Conservation (phyloP, 306 rosid genomes). For the Cucumis hystrix region DNA sequence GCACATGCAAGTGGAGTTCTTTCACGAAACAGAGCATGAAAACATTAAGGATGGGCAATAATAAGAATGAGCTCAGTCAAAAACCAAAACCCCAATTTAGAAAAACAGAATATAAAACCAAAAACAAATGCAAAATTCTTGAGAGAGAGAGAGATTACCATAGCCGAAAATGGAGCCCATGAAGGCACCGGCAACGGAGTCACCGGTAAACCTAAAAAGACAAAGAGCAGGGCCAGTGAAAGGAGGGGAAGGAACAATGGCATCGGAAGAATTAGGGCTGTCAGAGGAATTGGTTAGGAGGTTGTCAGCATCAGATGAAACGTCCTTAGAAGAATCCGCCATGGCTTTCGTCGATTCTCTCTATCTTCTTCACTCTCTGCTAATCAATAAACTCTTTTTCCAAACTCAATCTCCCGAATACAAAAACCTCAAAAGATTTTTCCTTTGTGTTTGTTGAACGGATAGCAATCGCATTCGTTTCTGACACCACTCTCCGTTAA, state of each 20-base stretch:
- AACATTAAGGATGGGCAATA: neutral
- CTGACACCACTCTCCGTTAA: neutral
- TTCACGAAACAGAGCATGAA: neutral
- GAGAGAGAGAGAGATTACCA: slow-evolving; percentile 24
- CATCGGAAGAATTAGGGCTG: slow-evolving; percentile 29
- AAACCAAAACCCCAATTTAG: neutral
- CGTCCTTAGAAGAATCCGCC: slow-evolving; percentile 36
- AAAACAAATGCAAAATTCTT: neutral
- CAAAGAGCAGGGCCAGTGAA: slow-evolving; percentile 46
- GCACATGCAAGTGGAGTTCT: neutral
- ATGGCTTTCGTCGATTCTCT: slow-evolving; percentile 20
- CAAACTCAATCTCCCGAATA: neutral
- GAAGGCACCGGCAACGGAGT: slow-evolving; percentile 75
- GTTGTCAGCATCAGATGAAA: slow-evolving; percentile 20
- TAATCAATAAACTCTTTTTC: neutral
- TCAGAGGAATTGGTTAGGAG: slow-evolving; percentile 12
- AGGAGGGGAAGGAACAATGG: slow-evolving; percentile 27
- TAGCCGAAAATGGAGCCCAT: slow-evolving; percentile 97
- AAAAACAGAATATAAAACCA: neutral
- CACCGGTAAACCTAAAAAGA: slow-evolving; percentile 55
- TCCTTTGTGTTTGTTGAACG: neutral
- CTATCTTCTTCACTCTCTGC: neutral
- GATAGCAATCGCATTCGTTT: neutral
- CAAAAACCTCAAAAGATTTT: neutral
- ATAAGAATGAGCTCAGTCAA: neutral